Evolutionary conservation across 2,329 filamentous ascomycete species (phyloP).

Genomic region (Didymella exigua): DNA sequence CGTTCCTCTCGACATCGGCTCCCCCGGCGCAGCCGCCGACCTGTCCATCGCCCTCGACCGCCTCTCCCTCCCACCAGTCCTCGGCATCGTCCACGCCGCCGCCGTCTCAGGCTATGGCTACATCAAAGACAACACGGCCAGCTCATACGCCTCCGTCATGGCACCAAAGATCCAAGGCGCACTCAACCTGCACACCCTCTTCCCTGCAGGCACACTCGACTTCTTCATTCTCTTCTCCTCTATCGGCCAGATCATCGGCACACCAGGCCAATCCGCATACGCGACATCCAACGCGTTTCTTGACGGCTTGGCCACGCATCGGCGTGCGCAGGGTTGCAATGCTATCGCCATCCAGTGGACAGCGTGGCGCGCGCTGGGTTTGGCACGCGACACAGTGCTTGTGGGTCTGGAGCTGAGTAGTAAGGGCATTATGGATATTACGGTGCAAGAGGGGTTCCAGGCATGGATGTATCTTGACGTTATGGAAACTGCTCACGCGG

Average conservation of each 20-base stretch:
- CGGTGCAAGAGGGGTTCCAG: conserved; percentile 49
- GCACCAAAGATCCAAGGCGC: conserved; percentile 39
- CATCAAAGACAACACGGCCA: conserved; percentile 38
- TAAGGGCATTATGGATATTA: conserved; percentile 53
- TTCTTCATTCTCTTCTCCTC: conserved; percentile 39
- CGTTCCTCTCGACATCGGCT: conserved; percentile 47
- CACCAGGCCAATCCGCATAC: conserved; percentile 34
- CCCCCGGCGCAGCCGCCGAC: conserved; percentile 21
- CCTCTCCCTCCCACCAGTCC: conserved; percentile 48
- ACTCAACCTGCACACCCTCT: conserved; percentile 32
- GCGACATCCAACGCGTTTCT: conserved; percentile 40
- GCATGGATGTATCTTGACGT: conserved; percentile 50
- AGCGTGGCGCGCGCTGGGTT: conserved; percentile 50
- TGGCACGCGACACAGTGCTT: conserved; percentile 48
- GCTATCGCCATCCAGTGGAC: conserved; percentile 53
- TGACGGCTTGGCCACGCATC: conserved; percentile 33
- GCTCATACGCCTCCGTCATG: conserved; percentile 43
- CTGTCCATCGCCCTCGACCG: conserved; percentile 36
- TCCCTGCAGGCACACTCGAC: conserved; percentile 36
- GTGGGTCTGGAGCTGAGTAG: conserved; percentile 50
- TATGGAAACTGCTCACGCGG: conserved; percentile 48
- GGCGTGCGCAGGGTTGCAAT: conserved; percentile 48
- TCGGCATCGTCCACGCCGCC: conserved; percentile 52
- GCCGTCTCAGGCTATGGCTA: conserved; percentile 49
- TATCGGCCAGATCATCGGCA: conserved; percentile 32